A percentile compares a stretch with the other conserved stretches of the same genome.
These are phyloP conservation scores for Russula sp. DNA, from an alignment of 768 basidiomycete genomes.

Conservation along the genomic window DNA sequence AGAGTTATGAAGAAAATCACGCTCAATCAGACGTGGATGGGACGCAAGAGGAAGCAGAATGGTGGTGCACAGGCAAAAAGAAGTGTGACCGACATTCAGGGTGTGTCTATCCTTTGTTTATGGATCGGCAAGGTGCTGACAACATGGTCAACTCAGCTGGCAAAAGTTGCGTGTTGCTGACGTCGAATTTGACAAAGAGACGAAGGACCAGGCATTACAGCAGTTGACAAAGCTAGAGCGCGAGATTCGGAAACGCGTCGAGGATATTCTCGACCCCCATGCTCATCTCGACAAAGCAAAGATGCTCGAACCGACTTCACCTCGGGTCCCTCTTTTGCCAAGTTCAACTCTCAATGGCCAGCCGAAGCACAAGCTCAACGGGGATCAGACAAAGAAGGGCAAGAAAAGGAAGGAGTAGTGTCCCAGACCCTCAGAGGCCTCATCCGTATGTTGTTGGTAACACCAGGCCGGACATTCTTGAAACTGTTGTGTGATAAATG, in stretches of 20 bases:
- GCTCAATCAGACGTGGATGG: slow-evolving; percentile 44
- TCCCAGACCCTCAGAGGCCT: slow-evolving; percentile 1
- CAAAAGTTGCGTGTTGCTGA: slow-evolving; percentile 73
- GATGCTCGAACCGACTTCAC: slow-evolving; percentile 21
- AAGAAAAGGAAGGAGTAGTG: slow-evolving; percentile 30
- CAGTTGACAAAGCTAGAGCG: slow-evolving; percentile 73
- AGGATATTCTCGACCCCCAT: slow-evolving; percentile 53
- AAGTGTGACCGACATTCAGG: slow-evolving; percentile 78
- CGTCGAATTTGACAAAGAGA: slow-evolving; percentile 70
- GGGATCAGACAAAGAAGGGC: slow-evolving; percentile 29
- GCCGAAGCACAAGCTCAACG: slow-evolving; percentile 27
- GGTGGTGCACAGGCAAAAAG: slow-evolving; percentile 78
- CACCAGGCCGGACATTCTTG: not conserved
- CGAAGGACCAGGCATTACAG: slow-evolving; percentile 61
- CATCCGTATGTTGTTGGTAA: slow-evolving; percentile 4
- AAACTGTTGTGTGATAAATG: slow-evolving; percentile 9
- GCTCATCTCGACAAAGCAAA: slow-evolving; percentile 17
- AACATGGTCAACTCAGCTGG: slow-evolving; percentile 51
- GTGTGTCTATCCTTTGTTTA: slow-evolving; percentile 40
- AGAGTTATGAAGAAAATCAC: slow-evolving; percentile 55
- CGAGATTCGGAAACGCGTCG: slow-evolving; percentile 72
- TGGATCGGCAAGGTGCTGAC: slow-evolving; percentile 13
- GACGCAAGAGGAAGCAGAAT: slow-evolving; percentile 45
- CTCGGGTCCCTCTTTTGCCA: slow-evolving; percentile 31
- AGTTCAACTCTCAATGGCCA: slow-evolving; percentile 37